phyloP scores from a whole-genome alignment of 2,329 filamentous ascomycete species.

The Penicillium capsulatum region DNA sequence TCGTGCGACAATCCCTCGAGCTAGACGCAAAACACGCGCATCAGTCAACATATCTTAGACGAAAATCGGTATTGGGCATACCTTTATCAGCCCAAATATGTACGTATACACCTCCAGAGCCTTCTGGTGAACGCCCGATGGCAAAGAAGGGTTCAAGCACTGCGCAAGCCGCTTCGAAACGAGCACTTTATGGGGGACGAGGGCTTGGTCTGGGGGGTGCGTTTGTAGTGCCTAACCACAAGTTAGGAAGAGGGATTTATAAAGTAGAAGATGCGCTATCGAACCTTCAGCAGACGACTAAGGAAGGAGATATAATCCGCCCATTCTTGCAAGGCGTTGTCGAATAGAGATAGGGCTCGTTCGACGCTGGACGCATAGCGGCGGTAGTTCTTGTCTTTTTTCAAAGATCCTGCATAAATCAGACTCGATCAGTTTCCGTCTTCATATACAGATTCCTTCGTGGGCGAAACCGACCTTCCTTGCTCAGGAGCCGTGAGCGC shows the following conservation, averaged over 20 bases:
- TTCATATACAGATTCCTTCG: neutral
- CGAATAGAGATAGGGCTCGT: constrained; percentile 81
- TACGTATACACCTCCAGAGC: constrained; percentile 88
- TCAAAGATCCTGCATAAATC: constrained; percentile 31
- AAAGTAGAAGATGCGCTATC: constrained; percentile 7
- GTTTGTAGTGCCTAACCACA: constrained; percentile 72
- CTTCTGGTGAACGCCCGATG: constrained; percentile 96
- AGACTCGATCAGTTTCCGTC: constrained; percentile 2
- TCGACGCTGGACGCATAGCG: constrained; percentile 88
- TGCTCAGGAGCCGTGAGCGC: constrained; percentile 71
- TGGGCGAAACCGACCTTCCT: constrained; percentile 60
- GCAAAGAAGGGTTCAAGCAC: constrained; percentile 87
- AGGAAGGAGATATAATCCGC: constrained; percentile 98
- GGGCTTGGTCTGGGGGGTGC: constrained; percentile 65
- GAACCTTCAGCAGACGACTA: constrained; percentile 80
- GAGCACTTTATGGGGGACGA: constrained; percentile 74
- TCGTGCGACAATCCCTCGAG: constrained; percentile 73
- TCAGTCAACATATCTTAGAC: constrained; percentile 10
- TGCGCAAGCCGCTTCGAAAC: constrained; percentile 90
- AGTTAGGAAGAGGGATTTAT: constrained; percentile 3
- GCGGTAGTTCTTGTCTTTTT: constrained; percentile 67
- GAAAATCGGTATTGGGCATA: constrained; percentile 31
- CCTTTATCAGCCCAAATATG: constrained; percentile 81
- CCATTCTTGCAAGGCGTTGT: constrained; percentile 94
- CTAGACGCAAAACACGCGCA: constrained; percentile 29